Evolutionary conservation across 2,329 filamentous ascomycete genomes (phyloP).

Genomic region (Penicillium sclerotiorum): DNA sequence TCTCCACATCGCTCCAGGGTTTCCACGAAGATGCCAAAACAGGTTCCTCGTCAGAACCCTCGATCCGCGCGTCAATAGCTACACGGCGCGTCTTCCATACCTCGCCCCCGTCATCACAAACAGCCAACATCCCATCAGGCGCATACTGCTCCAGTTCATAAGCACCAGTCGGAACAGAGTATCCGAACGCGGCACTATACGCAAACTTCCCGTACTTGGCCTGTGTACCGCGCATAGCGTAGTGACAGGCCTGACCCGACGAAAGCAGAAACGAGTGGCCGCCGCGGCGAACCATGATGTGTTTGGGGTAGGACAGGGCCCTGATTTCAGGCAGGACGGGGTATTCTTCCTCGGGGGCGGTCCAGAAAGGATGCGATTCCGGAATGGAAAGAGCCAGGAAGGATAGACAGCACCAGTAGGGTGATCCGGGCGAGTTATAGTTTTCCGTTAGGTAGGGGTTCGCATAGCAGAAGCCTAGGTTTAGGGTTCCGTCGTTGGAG

Average conservation of each 20-base stretch:
- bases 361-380: conserved; percentile 72
- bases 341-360: conserved; percentile 62
- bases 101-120: conserved; percentile 79
- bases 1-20: conserved; percentile 63
- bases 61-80: conserved; percentile 65
- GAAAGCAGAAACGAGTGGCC: conserved; percentile 75
- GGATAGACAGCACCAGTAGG: conserved; percentile 79
- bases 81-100: conserved; percentile 76
- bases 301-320: conserved; percentile 67
- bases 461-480: conserved; percentile 75
- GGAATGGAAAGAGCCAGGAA: conserved; percentile 75
- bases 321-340: conserved; percentile 46
- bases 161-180: conserved; percentile 74
- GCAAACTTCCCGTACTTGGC: conserved; percentile 81
- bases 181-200: conserved; percentile 74
- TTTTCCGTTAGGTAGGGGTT: conserved; percentile 84
- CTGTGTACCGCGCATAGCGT: conserved; percentile 78
- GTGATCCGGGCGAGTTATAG: conserved; percentile 73
- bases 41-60: conserved; percentile 58
- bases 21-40: conserved; percentile 71
- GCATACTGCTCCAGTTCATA: conserved; percentile 77
- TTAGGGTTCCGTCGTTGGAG: conserved; percentile 72
- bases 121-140: conserved; percentile 72
- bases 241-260: conserved; percentile 78
- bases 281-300: conserved; percentile 72